Conservation (phyloP, 306 rosid genomes). For the Cucurbita pepo region DNA sequence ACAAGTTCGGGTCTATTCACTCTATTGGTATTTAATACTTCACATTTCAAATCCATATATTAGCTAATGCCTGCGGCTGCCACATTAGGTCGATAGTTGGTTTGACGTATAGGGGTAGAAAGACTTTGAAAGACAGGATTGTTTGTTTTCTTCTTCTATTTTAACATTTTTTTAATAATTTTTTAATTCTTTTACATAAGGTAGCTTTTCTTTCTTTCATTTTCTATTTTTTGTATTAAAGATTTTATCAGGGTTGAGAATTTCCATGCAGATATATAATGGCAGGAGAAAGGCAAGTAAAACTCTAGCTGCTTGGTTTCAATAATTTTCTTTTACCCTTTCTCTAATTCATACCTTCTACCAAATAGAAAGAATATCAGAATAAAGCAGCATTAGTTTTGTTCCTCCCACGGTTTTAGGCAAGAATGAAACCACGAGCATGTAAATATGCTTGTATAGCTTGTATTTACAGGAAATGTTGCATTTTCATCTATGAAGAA, state of each 20-base stretch:
- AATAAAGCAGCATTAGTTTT: background rate
- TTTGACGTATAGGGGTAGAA: background rate
- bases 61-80: background rate
- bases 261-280: background rate
- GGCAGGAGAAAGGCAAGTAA: background rate
- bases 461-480: background rate
- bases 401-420: background rate
- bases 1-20: too few species aligned
- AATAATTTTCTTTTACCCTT: background rate
- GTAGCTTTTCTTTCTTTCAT: background rate
- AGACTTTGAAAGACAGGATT: background rate
- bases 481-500: background rate
- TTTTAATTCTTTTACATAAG: background rate
- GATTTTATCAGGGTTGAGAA: background rate
- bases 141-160: background rate
- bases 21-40: too few species aligned
- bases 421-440: background rate
- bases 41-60: background rate
- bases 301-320: background rate
- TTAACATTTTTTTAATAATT: background rate
- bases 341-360: background rate
- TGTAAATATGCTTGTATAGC: background rate
- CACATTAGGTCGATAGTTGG: background rate
- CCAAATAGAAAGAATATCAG: background rate
- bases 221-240: background rate